Conservation (phyloP, 108 stramenopile species). For the Mediolabrus comicus region DNA sequence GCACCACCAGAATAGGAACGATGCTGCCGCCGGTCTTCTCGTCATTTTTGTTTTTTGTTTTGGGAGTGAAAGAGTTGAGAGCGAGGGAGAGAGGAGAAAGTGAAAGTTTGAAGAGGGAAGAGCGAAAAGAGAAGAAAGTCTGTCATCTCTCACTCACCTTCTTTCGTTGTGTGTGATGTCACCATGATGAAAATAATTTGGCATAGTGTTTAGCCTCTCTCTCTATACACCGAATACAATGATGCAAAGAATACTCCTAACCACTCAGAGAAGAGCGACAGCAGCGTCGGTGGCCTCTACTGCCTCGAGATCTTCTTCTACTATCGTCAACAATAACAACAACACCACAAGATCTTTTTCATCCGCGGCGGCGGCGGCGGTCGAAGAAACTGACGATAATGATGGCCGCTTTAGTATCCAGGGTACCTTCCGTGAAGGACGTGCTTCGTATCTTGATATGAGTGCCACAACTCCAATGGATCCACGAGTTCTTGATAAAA, state of each 20-base stretch:
- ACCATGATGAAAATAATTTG: neutral
- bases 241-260: conserved; percentile 5
- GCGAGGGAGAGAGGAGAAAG: neutral
- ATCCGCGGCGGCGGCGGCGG: neutral
- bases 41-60: neutral
- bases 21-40: neutral
- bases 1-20: neutral
- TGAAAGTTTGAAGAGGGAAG: too few relatives aligned
- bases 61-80: neutral
- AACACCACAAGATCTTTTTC: neutral
- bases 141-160: too few relatives aligned
- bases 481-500: conserved; percentile 97
- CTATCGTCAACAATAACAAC: neutral
- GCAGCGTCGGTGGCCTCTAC: neutral
- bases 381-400: neutral
- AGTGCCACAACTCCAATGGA: conserved; percentile 97
- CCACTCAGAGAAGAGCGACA: neutral
- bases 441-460: conserved; percentile 88
- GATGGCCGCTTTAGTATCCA: conserved; percentile 51
- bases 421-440: conserved; percentile 72
- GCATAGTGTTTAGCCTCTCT: too few relatives aligned
- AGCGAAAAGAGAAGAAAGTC: too few relatives aligned
- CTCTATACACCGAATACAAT: neutral
- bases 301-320: neutral
- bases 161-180: neutral